Evolutionary conservation across 345 rosid genomes (phyloP).

Genomic region (Lepidium didymum): DNA sequence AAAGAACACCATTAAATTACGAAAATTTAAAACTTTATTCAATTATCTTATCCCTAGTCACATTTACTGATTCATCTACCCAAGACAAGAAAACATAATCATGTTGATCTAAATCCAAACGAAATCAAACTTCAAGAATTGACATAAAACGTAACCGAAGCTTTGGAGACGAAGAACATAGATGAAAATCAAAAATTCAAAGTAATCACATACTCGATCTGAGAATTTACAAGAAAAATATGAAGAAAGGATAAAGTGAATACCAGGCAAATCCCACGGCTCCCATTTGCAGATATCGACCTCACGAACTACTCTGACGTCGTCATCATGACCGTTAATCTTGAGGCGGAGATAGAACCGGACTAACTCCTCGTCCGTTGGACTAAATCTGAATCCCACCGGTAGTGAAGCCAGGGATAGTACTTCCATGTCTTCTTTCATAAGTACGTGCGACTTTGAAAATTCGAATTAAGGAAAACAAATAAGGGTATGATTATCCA

Average conservation of each 20-base stretch:
- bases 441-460: not conserved
- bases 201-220: not conserved
- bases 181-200: not conserved
- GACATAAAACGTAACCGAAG: not conserved
- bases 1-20: not conserved
- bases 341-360: constrained; percentile 60
- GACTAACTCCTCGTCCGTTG: constrained; percentile 80
- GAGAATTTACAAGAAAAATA: not conserved
- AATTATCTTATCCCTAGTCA: not conserved
- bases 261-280: constrained; percentile 97
- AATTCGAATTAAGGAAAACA: not conserved
- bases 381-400: constrained; percentile 80
- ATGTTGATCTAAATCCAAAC: not conserved
- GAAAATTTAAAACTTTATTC: not conserved
- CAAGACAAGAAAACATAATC: not conserved
- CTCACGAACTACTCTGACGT: constrained; percentile 56
- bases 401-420: constrained; percentile 58
- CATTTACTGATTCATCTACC: not conserved
- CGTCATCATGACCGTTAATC: constrained; percentile 56
- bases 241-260: not conserved
- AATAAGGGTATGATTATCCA: not conserved
- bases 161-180: not conserved
- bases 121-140: not conserved
- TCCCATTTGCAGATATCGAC: constrained; percentile 86
- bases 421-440: constrained; percentile 35